Evolutionary conservation across 1,139 yeast species (phyloP).

Genomic region (Sugiyamaella pinicola): DNA sequence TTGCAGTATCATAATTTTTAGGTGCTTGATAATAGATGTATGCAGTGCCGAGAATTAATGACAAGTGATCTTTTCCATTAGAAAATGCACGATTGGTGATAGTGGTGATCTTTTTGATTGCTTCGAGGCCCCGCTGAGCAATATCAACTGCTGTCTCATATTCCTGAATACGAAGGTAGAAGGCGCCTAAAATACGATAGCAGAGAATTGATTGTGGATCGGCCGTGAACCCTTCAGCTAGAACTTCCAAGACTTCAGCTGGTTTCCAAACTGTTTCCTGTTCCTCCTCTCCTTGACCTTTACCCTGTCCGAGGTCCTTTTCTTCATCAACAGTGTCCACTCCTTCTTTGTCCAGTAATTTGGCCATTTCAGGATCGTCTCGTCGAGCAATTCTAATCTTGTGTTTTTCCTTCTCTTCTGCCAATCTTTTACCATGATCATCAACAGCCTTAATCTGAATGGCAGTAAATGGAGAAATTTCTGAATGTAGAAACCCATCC

Average conservation of each 20-base stretch:
- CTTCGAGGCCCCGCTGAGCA: slow-evolving; percentile 62
- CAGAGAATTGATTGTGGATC: slow-evolving; percentile 58
- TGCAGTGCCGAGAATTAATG: slow-evolving; percentile 69
- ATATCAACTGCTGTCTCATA: slow-evolving; percentile 63
- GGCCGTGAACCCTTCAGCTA: slow-evolving; percentile 57
- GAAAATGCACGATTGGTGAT: slow-evolving; percentile 52
- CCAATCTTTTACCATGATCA: background rate
- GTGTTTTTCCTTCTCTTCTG: slow-evolving; percentile 14
- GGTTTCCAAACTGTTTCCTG: slow-evolving; percentile 44
- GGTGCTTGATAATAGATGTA: slow-evolving; percentile 90
- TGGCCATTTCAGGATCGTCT: slow-evolving; percentile 17
- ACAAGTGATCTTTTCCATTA: slow-evolving; percentile 60
- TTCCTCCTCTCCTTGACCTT: too few relatives aligned
- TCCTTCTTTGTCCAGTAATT: slow-evolving; percentile 6
- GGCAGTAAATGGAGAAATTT: slow-evolving; percentile 58
- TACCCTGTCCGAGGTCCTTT: slow-evolving; percentile 14
- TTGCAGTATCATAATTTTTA: slow-evolving; percentile 75
- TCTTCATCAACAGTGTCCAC: slow-evolving; percentile 4
- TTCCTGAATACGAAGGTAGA: slow-evolving; percentile 61
- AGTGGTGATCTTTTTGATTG: slow-evolving; percentile 50
- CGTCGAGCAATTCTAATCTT: slow-evolving; percentile 20
- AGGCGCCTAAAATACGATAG: slow-evolving; percentile 64
- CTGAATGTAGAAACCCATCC: slow-evolving; percentile 53
- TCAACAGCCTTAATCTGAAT: slow-evolving; percentile 7
- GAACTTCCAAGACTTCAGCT: slow-evolving; percentile 56